Conservation (phyloP, 139 green algal genomes). For the Mesostigma viride region DNA sequence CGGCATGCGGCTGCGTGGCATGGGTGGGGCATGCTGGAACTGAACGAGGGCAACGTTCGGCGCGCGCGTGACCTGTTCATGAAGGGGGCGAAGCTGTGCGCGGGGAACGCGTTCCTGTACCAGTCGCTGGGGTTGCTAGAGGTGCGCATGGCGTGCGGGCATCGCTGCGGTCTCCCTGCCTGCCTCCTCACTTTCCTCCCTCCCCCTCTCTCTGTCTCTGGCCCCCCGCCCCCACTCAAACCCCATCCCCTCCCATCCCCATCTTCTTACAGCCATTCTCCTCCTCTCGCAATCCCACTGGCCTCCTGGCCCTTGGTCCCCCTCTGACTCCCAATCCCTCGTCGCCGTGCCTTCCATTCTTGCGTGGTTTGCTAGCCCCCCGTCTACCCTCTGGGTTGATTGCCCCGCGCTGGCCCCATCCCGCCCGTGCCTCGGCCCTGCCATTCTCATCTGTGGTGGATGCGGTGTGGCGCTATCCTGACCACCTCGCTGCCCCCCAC, state of each 20-base stretch:
- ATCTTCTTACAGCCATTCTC: neutral
- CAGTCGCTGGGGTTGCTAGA: slow-evolving; percentile 69
- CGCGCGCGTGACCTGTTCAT: slow-evolving; percentile 48
- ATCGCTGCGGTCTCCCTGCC: neutral
- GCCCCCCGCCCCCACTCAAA: neutral
- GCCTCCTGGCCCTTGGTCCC: neutral
- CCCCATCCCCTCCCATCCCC: neutral
- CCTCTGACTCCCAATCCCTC: neutral
- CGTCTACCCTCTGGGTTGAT: too few species aligned
- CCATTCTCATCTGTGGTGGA: too few species aligned
- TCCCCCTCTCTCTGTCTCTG: too few species aligned
- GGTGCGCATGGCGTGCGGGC: too few species aligned
- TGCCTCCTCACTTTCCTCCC: neutral
- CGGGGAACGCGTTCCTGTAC: slow-evolving; percentile 68
- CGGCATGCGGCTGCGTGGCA: slow-evolving; percentile 86
- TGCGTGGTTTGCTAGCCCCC: too few species aligned
- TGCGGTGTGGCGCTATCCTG: too few species aligned
- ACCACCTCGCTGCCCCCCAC: neutral
- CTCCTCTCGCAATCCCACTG: neutral
- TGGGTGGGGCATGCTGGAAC: slow-evolving; percentile 92
- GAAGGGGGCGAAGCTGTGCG: slow-evolving; percentile 27
- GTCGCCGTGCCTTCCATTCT: neutral
- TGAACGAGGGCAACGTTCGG: slow-evolving; percentile 67
- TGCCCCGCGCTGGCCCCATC: too few species aligned
- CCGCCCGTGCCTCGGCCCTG: too few species aligned